phyloP scores from a whole-genome alignment of 495 filamentous ascomycete species.

The Umbilicaria muhlenbergii region DNA sequence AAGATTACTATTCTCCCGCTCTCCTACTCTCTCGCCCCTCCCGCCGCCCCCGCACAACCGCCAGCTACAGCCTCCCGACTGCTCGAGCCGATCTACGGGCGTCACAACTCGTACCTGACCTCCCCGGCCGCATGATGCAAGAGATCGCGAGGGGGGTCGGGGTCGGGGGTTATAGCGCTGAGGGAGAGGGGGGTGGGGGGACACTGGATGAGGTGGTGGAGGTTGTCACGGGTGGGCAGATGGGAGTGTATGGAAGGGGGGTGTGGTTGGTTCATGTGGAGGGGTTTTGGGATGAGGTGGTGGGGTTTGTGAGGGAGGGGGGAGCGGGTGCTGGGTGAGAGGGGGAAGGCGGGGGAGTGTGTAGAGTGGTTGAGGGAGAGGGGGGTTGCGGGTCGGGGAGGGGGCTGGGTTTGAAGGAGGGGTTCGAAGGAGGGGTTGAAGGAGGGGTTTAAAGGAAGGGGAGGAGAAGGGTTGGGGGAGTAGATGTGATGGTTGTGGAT shows the following conservation, averaged over 20 bases:
- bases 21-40: too few species aligned
- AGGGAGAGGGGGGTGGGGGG: constrained; percentile 80
- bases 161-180: constrained; percentile 77
- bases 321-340: background rate
- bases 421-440: too few species aligned
- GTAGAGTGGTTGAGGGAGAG: background rate
- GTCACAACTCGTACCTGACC: constrained; percentile 77
- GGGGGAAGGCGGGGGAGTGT: background rate
- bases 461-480: background rate
- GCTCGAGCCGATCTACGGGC: constrained; percentile 53
- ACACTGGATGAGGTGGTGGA: constrained; percentile 95
- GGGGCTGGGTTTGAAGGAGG: background rate
- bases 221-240: constrained; percentile 88
- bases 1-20: too few species aligned
- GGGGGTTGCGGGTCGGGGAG: background rate
- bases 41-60: background rate
- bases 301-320: background rate
- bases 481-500: background rate
- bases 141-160: constrained; percentile 65
- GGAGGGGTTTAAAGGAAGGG: background rate
- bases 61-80: constrained; percentile 32
- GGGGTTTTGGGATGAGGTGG: constrained; percentile 58
- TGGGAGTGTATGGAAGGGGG: constrained; percentile 74
- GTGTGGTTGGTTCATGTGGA: constrained; percentile 70
- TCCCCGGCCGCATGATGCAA: constrained; percentile 83